Percentiles rank a stretch among this genome's conserved stretches.
These are phyloP conservation scores for Boletus sp. DNA, from an alignment of 1,284 basidiomycete genomes.

Conservation along the genomic window DNA sequence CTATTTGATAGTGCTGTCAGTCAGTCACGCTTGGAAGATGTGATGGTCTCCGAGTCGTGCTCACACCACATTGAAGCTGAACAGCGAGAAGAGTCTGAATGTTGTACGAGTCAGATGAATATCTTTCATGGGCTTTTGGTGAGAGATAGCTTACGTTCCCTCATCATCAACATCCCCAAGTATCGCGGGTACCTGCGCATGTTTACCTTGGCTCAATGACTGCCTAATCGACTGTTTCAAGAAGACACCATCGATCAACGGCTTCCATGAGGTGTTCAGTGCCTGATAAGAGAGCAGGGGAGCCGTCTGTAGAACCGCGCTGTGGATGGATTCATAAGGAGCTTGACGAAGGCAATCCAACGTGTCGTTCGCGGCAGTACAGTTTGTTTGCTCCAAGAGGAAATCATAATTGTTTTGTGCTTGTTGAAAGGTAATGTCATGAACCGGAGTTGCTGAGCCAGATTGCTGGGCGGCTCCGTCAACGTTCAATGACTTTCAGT, in stretches of 20 bases:
- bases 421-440: slow-evolving; percentile 41
- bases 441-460: slow-evolving; percentile 43
- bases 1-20: slow-evolving; percentile 3
- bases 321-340: slow-evolving; percentile 18
- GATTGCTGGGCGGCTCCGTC: slow-evolving; percentile 32
- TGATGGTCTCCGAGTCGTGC: neutral
- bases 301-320: slow-evolving; percentile 8
- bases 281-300: slow-evolving; percentile 18
- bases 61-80: slow-evolving; percentile 17
- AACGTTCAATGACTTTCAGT: no score
- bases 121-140: neutral
- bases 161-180: slow-evolving; percentile 31
- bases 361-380: slow-evolving; percentile 33
- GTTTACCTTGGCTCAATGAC: slow-evolving; percentile 5
- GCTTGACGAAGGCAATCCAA: slow-evolving; percentile 41
- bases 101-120: neutral
- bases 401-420: slow-evolving; percentile 22
- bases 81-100: slow-evolving; percentile 15
- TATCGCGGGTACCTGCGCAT: slow-evolving; percentile 23
- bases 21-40: neutral
- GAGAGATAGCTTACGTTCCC: slow-evolving; percentile 25
- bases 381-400: slow-evolving; percentile 33
- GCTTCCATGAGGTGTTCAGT: slow-evolving; percentile 11
- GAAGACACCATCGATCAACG: neutral
- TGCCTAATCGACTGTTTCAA: neutral